phyloP scores from a whole-genome alignment of 805 yeast species.

The Starmerella sp. region DNA sequence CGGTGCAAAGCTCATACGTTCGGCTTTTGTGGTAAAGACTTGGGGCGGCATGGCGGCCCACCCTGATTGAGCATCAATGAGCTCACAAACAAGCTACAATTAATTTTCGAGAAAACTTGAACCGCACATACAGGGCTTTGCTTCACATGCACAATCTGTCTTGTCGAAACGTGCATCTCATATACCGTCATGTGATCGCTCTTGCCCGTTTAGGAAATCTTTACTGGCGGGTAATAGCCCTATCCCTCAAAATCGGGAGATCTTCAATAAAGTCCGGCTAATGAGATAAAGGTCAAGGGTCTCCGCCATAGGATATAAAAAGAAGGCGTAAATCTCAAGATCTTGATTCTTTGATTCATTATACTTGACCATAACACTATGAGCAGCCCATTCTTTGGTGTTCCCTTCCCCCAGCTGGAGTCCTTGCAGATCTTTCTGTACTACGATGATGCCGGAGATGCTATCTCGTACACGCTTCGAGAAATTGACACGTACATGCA shows the following conservation, averaged over 20 bases:
- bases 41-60: too few relatives aligned
- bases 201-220: not conserved
- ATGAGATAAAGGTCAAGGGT: not conserved
- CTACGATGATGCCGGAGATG: slow-evolving; percentile 1
- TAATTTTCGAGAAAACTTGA: too few relatives aligned
- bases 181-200: not conserved
- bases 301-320: not conserved
- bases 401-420: not conserved
- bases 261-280: not conserved
- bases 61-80: too few relatives aligned
- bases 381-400: slow-evolving; percentile 1
- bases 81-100: too few relatives aligned
- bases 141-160: too few relatives aligned
- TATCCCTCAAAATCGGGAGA: not conserved
- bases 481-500: slow-evolving; percentile 6
- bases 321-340: not conserved
- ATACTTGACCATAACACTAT: too few relatives aligned
- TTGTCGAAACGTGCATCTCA: too few relatives aligned
- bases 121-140: too few relatives aligned
- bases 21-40: too few relatives aligned
- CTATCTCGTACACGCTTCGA: not conserved
- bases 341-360: not conserved
- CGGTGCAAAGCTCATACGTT: too few relatives aligned
- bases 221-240: not conserved
- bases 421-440: not conserved